Base-by-base conservation (phyloP, 768 basidiomycete genomes). In the Crepidotus variabilis region DNA sequence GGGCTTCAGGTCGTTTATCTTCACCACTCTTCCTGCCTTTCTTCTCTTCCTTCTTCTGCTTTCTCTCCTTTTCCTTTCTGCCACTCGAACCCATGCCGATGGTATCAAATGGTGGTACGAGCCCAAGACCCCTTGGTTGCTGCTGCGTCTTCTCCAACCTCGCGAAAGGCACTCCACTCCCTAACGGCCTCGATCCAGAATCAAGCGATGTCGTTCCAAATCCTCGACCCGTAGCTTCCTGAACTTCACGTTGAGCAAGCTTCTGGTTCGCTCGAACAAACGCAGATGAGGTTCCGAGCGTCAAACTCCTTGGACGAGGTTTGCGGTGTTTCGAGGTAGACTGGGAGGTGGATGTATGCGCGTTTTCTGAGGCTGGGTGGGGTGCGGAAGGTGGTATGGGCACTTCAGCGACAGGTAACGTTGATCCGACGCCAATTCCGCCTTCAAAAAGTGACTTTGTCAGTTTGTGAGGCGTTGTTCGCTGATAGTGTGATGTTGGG, bases 201-300 rank as follows among this genome's bases (percentile, higher is more conserved):
- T 58, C 57, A 9, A 58, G 52, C 0, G 52, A 54, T 5, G 48
- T 56, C 5, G 48, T 50, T 8, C 55, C 55, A 22, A 39, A 45
- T 8, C 56, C 55, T 3, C 21, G 49, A 11, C 24, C 24, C 11
- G 23, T 51, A 23, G 50, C 28, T 14, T 48, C 22, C 13, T 53
- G 20, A 28, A 22, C 8, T 6, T 51, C 52, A n/a, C 21, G 6
- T n/a, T 49, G 14, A 2, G 24, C 20, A 21, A 56, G 28, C 22
- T 14, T 51, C 39, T 51, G 14, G 11, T 55, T 48, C 11, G 64
- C 62, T 1, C 58, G 52, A 2, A 57, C 64, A 21, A 65, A 52
- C 0, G 66, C 64, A 2, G 62, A 63, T 8, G 60, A 47, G 5
- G 58, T 53, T 7, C 64, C 62, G n/a, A 67, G 55, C 4, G 57